Conservation (phyloP, 305 asterid genomes). For the Plantago coronopus region DNA sequence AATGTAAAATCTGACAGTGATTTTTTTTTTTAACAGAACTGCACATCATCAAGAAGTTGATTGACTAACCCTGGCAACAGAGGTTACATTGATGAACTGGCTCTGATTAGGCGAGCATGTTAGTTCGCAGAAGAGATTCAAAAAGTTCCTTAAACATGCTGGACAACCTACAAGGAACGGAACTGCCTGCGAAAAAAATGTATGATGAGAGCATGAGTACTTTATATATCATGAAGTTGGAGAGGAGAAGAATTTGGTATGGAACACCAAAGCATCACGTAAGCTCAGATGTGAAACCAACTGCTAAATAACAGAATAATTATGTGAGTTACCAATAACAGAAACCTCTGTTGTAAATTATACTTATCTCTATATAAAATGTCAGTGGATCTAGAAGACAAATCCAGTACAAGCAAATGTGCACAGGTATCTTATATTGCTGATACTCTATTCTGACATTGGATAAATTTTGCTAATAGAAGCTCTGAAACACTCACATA, state of each 20-base stretch:
- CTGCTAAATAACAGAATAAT: no score
- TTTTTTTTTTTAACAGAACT: not conserved
- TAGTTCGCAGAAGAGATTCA: constrained; percentile 98
- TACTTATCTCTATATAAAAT: not conserved
- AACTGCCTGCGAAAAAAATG: constrained; percentile 72
- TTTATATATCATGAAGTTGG: constrained; percentile 5
- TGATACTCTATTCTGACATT: no score
- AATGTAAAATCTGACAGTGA: not conserved
- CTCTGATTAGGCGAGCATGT: constrained; percentile 98
- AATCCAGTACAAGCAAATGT: no score
- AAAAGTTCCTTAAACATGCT: constrained; percentile 96
- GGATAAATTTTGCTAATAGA: no score
- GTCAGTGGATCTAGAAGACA: no score
- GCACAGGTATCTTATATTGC: no score
- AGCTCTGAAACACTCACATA: no score
- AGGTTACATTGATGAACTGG: constrained; percentile 89
- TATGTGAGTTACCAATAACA: no score
- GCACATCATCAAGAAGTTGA: constrained; percentile 16
- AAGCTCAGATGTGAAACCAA: not conserved
- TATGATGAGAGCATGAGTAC: constrained; percentile 28
- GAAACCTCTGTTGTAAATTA: not conserved
- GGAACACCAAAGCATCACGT: not conserved
- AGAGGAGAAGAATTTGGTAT: not conserved
- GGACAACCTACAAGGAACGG: constrained; percentile 99
- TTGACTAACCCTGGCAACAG: constrained; percentile 59